phyloP scores from a whole-genome alignment of 2,329 filamentous ascomycete genomes.

The Gremmenia infestans region DNA sequence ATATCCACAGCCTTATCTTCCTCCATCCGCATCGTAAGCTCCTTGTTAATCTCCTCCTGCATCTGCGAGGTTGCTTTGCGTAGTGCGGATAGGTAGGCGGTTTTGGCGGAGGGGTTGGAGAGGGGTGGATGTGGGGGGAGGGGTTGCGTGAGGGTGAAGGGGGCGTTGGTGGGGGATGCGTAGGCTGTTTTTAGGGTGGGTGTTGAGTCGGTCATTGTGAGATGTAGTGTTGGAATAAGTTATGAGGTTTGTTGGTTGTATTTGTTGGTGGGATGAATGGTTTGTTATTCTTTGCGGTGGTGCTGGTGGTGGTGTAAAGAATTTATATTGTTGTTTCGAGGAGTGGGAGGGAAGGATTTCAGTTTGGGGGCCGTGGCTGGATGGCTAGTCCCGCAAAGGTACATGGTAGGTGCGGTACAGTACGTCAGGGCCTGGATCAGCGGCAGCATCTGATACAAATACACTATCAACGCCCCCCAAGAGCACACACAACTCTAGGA shows the following conservation, averaged over 20 bases:
- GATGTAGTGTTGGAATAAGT: background rate
- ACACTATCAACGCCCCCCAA: background rate
- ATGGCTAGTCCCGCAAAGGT: background rate
- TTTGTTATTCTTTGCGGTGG: background rate
- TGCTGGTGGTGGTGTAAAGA: background rate
- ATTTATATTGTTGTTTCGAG: no score
- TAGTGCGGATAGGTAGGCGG: slow-evolving; percentile 54
- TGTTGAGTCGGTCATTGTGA: slow-evolving; percentile 2
- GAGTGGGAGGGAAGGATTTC: background rate
- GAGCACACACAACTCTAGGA: background rate
- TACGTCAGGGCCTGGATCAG: background rate
- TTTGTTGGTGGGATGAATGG: slow-evolving; percentile 2
- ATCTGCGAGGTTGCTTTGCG: slow-evolving; percentile 50
- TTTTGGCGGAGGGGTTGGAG: slow-evolving; percentile 35
- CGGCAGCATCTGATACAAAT: background rate
- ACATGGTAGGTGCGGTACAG: no score
- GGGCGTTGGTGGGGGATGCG: slow-evolving; percentile 43
- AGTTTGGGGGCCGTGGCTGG: background rate
- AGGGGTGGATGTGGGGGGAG: slow-evolving; percentile 32
- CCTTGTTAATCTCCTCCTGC: slow-evolving; percentile 65
- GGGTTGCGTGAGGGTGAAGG: slow-evolving; percentile 40
- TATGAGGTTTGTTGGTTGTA: background rate
- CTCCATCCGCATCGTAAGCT: slow-evolving; percentile 70
- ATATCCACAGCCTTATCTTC: slow-evolving; percentile 51
- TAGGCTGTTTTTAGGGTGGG: slow-evolving; percentile 42